Evolutionary conservation across 139 green algal genomes (phyloP).

Genomic region (Bryopsis sp.): DNA sequence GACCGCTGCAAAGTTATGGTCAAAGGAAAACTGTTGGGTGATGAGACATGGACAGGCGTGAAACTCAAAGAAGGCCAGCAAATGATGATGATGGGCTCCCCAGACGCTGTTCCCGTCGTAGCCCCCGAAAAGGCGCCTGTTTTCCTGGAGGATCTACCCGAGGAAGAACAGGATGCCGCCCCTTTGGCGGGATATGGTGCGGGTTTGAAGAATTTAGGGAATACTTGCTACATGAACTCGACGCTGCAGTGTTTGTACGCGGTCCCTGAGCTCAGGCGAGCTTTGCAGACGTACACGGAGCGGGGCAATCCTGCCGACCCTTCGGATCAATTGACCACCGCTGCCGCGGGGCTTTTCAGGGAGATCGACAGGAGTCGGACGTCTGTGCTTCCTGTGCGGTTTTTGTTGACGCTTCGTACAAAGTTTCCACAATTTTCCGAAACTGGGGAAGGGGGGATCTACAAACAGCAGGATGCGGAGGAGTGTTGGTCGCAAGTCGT

Average conservation of each 20-base stretch:
- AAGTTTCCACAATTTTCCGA: conserved; percentile 92
- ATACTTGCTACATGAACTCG: conserved; percentile 99
- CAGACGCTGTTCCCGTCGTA: conserved; percentile 56
- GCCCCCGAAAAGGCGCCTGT: conserved; percentile 50
- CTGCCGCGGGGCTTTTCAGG: conserved; percentile 65
- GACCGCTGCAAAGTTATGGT: conserved; percentile 97
- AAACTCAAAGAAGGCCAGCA: conserved; percentile 73
- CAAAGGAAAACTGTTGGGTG: conserved; percentile 88
- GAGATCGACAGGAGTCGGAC: conserved; percentile 49
- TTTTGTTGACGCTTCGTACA: conserved; percentile 71
- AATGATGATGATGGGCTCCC: conserved; percentile 96
- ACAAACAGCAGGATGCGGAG: conserved; percentile 96
- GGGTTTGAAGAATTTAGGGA: conserved; percentile 90
- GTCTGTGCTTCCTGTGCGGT: conserved; percentile 69
- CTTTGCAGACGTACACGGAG: conserved; percentile 20
- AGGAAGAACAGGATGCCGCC: conserved; percentile 65
- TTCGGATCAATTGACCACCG: conserved; percentile 36
- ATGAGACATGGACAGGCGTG: conserved; percentile 81
- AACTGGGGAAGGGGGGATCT: conserved; percentile 45
- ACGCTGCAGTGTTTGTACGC: conserved; percentile 84
- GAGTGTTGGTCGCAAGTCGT: conserved; percentile 93
- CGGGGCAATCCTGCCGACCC: conserved; percentile 1
- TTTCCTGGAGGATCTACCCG: conserved; percentile 94
- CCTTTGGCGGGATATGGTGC: conserved; percentile 51
- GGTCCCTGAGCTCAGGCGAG: conserved; percentile 56